phyloP scores from a whole-genome alignment of 148 eudicot genomes.

The Cornus suecica region DNA sequence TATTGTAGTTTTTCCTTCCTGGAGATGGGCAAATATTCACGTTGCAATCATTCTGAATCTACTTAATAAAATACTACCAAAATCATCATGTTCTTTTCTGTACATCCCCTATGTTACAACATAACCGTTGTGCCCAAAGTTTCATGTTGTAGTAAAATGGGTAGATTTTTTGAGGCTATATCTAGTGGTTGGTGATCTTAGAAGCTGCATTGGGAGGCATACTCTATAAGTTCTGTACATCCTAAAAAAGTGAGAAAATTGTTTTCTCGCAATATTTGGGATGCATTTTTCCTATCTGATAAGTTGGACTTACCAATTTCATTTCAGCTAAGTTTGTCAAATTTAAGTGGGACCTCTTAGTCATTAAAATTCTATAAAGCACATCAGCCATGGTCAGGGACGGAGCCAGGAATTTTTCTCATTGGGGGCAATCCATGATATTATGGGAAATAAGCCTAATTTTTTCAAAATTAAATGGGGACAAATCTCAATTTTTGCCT shows the following conservation, averaged over 20 bases:
- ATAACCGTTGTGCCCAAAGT: neutral
- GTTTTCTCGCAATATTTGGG: slow-evolving; percentile 1
- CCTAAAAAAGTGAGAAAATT: neutral
- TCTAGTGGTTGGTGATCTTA: neutral
- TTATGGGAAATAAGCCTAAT: too few relatives aligned
- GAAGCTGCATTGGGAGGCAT: neutral
- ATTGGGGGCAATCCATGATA: too few relatives aligned
- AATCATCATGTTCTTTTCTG: neutral
- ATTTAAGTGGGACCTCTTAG: neutral
- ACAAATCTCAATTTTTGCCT: too few relatives aligned
- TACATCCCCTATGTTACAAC: neutral
- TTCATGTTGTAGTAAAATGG: neutral
- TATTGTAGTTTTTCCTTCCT: neutral
- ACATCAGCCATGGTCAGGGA: neutral
- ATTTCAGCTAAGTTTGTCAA: neutral
- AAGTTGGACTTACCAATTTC: neutral
- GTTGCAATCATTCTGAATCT: neutral
- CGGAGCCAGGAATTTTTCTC: too few relatives aligned
- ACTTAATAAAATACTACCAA: too few relatives aligned
- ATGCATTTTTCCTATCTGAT: neutral
- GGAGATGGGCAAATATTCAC: neutral
- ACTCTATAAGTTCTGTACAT: neutral
- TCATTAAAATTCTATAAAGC: neutral
- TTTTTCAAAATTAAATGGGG: too few relatives aligned
- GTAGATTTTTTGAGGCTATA: neutral